These are phyloP conservation scores for Rhodotorula sp. DNA, from an alignment of 1,284 basidiomycete species.

Conservation along the genomic window DNA sequence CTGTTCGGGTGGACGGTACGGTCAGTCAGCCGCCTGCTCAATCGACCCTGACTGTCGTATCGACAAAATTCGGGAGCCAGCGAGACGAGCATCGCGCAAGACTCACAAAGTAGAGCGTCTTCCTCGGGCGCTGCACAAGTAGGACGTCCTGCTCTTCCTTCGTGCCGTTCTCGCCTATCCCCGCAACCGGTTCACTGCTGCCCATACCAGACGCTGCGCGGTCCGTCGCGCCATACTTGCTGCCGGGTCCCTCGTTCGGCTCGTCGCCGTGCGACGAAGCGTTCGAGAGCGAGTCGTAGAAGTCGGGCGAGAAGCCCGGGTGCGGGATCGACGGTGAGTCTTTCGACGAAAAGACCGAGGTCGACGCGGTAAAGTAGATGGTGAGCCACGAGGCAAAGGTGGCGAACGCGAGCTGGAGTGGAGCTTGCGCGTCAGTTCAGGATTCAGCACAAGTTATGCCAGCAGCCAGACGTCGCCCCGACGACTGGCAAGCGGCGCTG, in stretches of 20 bases:
- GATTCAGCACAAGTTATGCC: not conserved
- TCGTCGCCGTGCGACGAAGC: too few species aligned
- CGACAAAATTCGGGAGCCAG: too few species aligned
- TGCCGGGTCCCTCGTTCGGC: accelerated
- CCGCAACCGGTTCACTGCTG: too few species aligned
- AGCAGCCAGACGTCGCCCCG: not conserved
- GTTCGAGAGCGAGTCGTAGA: not conserved
- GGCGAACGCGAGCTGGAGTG: slow-evolving; percentile 66
- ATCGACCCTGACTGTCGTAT: too few species aligned
- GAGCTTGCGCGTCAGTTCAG: too few species aligned
- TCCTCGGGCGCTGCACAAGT: slow-evolving; percentile 2
- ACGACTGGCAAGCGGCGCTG: not conserved
- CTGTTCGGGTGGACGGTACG: slow-evolving; percentile 66
- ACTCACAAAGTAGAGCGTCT: slow-evolving; percentile 21
- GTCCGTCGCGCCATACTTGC: slow-evolving; percentile 10
- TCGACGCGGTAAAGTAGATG: slow-evolving; percentile 81
- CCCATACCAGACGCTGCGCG: too few species aligned
- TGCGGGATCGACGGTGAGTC: slow-evolving; percentile 56
- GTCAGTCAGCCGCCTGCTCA: slow-evolving; percentile 2
- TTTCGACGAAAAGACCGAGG: slow-evolving; percentile 80
- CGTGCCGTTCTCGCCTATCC: not conserved
- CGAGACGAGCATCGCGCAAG: too few species aligned
- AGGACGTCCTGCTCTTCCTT: not conserved
- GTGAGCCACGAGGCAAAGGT: slow-evolving; percentile 74
- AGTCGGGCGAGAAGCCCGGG: slow-evolving; percentile 19